These are phyloP conservation scores for Candida saitoana DNA, from an alignment of 805 yeast genomes.

Conservation along the genomic window DNA sequence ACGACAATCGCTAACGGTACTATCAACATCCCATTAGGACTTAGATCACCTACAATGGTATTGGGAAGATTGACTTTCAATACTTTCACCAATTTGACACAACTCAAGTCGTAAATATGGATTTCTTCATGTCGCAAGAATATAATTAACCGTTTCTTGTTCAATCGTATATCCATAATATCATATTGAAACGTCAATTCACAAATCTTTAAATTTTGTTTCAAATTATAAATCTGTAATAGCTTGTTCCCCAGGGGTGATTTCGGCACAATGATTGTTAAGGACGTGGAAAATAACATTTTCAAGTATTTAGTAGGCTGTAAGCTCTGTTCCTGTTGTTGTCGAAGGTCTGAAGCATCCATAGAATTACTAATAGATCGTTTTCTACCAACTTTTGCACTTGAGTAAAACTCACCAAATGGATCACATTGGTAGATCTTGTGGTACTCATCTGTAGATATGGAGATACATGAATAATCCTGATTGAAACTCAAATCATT, in stretches of 20 bases:
- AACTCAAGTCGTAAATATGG: conserved; percentile 83
- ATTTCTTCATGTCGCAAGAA: conserved; percentile 72
- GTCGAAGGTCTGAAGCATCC: conserved; percentile 5
- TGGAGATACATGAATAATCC: conserved; percentile 36
- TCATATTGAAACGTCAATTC: conserved; percentile 82
- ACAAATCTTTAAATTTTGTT: conserved; percentile 57
- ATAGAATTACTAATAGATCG: conserved; percentile 13
- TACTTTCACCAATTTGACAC: conserved; percentile 67
- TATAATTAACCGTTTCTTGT: conserved; percentile 77
- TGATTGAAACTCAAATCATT: conserved; percentile 40
- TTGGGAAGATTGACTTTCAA: conserved; percentile 22
- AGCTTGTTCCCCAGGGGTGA: conserved; percentile 24
- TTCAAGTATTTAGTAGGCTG: conserved; percentile 30
- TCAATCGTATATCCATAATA: conserved; percentile 68
- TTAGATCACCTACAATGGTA: conserved; percentile 30
- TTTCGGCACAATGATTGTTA: conserved; percentile 38
- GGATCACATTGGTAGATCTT: conserved; percentile 44
- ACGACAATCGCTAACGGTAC: conserved; percentile 30
- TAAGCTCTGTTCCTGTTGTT: background rate
- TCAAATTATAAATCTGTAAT: conserved; percentile 36
- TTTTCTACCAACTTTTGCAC: conserved; percentile 12
- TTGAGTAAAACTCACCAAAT: conserved; percentile 39
- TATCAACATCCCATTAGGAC: conserved; percentile 33
- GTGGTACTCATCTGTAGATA: conserved; percentile 29
- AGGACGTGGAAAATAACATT: conserved; percentile 40